Base-by-base conservation (phyloP, 2,329 filamentous ascomycete genomes). In the Beauveria bassiana region DNA sequence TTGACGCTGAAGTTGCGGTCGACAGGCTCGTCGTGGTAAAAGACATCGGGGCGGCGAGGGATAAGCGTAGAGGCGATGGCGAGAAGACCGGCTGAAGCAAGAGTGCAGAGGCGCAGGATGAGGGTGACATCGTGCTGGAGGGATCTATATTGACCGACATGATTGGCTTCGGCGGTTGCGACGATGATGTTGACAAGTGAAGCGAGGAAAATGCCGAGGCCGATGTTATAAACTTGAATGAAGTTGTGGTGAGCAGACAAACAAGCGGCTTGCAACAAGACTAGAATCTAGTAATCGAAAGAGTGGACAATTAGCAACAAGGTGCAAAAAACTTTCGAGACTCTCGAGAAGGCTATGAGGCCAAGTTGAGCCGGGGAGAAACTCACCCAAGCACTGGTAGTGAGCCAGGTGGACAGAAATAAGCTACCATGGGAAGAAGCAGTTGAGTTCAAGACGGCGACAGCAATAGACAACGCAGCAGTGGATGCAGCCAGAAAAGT, bases 41-140 rank as follows among this genome's bases (percentile, higher is more conserved):
- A 90, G 20, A 92, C 85, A 59, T 86, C 78, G 3, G 89, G 89
- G 12, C 89, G 80, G 49, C 89, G 81, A 4, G 87, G 87, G 16
- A 91, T 75, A 1, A 80, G 78, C 14, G 87, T 64, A 65, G 80
- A 81, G 18, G 77, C 73, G 50, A 82, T 65, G 16, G 75, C 72
- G 20, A 84, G 72, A n/a, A 73, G 68, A n/a, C 84, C 34, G 16
- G 76, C 71, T 12, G 76, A 69, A 9, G 70, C 71, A 22, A 84
- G 68, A 61, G 85, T 82, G 2, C 74, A 71, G 1, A 78, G 69
- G 40, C 84, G 73, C 28, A 76, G 68, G 50, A 70, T 78, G 16
- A 86, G 73, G 1, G 73, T 70, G 31, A 82, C 70, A 66, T 69
- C 73, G 64, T 68, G 74, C 52, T 64, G 74, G 62, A 62, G 68